phyloP scores from a whole-genome alignment of 495 filamentous ascomycete species.

The Penicillium desertorum region DNA sequence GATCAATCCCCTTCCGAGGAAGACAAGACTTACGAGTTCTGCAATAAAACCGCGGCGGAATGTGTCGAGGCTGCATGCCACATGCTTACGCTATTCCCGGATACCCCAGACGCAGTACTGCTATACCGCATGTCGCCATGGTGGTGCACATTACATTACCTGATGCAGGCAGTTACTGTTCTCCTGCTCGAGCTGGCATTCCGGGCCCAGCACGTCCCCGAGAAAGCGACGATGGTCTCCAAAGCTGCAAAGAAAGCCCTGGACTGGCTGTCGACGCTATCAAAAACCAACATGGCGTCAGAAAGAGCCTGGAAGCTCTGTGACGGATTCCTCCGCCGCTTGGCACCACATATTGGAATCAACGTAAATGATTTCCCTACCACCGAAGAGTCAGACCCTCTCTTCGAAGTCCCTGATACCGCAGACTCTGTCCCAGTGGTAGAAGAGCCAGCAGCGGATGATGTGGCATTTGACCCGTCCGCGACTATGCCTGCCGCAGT shows the following conservation, averaged over 20 bases:
- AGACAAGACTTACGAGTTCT: conserved; percentile 47
- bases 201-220: conserved; percentile 53
- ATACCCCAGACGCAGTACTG: conserved; percentile 34
- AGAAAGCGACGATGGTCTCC: conserved; percentile 50
- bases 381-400: conserved; percentile 26
- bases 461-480: conserved; percentile 25
- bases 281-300: conserved; percentile 46
- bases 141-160: conserved; percentile 63
- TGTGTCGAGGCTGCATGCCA: conserved; percentile 60
- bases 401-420: conserved; percentile 19
- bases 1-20: conserved; percentile 37
- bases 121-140: conserved; percentile 56
- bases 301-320: conserved; percentile 54
- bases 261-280: conserved; percentile 52
- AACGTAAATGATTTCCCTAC: conserved; percentile 30
- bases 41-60: conserved; percentile 49
- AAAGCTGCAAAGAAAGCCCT: conserved; percentile 56
- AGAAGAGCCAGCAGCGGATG: conserved; percentile 13
- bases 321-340: conserved; percentile 46
- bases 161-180: conserved; percentile 60
- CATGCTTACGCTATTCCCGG: conserved; percentile 55
- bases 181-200: conserved; percentile 60
- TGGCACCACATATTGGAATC: conserved; percentile 39
- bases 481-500: conserved; percentile 13
- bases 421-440: conserved; percentile 4